These are phyloP conservation scores for Afroboletus lepidellus DNA, from an alignment of 1,284 basidiomycete species.

Conservation along the genomic window DNA sequence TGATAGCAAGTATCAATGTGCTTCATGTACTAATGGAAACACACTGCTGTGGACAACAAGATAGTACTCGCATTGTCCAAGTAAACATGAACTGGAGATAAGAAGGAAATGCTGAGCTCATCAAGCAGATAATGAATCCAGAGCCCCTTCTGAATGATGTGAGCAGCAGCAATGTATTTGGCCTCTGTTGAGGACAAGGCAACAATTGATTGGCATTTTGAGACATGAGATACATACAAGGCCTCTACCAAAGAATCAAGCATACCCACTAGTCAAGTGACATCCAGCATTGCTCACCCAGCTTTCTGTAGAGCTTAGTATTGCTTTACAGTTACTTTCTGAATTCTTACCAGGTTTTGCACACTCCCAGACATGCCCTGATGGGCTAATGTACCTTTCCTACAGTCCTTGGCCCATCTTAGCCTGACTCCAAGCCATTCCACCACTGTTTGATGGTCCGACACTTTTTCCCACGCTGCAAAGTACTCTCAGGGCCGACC, in stretches of 20 bases:
- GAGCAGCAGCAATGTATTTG: neutral
- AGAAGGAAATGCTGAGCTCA: neutral
- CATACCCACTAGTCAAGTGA: neutral
- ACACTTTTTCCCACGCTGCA: no score
- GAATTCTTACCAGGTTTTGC: no score
- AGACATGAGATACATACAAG: neutral
- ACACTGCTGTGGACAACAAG: neutral
- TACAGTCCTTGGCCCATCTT: no score
- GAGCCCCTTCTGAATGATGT: neutral
- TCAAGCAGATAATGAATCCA: neutral
- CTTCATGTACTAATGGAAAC: neutral
- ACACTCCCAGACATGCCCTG: no score
- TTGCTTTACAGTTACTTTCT: no score
- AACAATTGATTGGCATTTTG: neutral
- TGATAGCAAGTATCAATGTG: neutral
- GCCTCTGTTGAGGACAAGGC: neutral
- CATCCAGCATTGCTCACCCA: neutral
- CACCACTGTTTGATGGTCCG: no score
- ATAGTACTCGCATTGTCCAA: neutral
- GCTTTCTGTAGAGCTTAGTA: no score
- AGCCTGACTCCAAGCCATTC: no score
- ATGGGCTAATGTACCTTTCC: no score
- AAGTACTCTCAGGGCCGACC: no score
- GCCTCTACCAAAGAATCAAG: neutral
- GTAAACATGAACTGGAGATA: neutral